Conservation (phyloP, 805 yeast genomes). For the Wickerhamomyces subpelliculosus region DNA sequence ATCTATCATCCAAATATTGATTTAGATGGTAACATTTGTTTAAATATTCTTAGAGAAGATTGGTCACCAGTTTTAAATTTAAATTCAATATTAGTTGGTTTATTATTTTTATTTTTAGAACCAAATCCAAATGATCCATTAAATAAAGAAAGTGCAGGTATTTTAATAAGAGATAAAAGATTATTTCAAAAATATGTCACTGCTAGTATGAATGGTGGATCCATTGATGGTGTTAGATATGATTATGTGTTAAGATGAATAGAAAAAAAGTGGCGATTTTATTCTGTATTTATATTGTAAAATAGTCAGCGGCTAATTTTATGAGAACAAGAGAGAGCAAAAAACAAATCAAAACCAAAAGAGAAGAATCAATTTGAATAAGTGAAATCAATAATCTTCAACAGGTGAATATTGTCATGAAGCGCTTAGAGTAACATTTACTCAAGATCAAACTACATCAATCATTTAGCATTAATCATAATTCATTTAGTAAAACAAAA, state of each 20-base stretch:
- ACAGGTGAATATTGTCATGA: no score
- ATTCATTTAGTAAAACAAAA: no score
- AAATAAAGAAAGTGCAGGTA: slow-evolving; percentile 81
- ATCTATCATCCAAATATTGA: slow-evolving; percentile 96
- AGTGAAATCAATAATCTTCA: no score
- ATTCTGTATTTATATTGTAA: no score
- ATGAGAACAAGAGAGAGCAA: no score
- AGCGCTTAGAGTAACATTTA: no score
- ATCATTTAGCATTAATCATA: no score
- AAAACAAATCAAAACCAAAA: no score
- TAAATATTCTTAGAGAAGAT: slow-evolving; percentile 87
- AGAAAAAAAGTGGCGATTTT: no score
- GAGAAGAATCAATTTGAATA: no score
- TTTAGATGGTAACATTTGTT: slow-evolving; percentile 81
- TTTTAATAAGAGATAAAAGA: slow-evolving; percentile 36
- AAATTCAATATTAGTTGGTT: slow-evolving; percentile 76
- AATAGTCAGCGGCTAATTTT: no score
- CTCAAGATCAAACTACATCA: no score
- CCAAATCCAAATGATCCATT: slow-evolving; percentile 92
- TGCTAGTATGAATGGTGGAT: slow-evolving; percentile 67
- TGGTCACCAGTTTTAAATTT: slow-evolving; percentile 92
- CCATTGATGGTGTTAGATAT: slow-evolving; percentile 48
- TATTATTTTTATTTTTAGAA: slow-evolving; percentile 78
- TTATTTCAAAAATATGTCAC: slow-evolving; percentile 52
- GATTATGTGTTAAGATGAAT: slow-evolving; percentile 43